A percentile compares a stretch with the other conserved stretches of the same genome.
phyloP scores from a whole-genome alignment of 352 stramenopile species.

The Pelagophyceae sp. region DNA sequence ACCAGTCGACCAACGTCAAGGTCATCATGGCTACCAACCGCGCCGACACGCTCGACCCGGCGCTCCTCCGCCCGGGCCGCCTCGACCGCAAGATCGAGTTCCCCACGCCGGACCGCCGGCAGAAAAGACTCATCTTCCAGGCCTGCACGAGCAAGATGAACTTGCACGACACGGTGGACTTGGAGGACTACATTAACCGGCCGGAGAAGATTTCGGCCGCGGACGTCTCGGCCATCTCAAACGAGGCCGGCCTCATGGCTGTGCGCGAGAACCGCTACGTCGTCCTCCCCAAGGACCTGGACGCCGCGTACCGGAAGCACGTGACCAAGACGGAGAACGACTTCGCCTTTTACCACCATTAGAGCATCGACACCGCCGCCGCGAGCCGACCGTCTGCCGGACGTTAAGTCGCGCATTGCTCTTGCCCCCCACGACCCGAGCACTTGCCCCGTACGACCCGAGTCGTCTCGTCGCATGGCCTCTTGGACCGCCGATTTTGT shows the following conservation, averaged over 20 bases:
- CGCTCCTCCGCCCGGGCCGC: slow-evolving; percentile 90
- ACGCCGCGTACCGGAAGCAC: slow-evolving; percentile 98
- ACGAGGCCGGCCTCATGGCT: slow-evolving; percentile 96
- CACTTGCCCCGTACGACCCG: too few relatives aligned
- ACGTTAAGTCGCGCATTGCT: too few relatives aligned
- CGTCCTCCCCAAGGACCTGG: slow-evolving; percentile 98
- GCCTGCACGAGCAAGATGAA: slow-evolving; percentile 99
- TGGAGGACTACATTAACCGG: slow-evolving; percentile 99
- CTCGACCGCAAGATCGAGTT: slow-evolving; percentile 99
- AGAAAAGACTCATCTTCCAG: slow-evolving; percentile 99
- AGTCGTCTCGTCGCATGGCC: too few relatives aligned
- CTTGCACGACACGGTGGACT: slow-evolving; percentile 93
- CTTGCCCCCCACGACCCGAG: too few relatives aligned
- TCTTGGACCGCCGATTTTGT: too few relatives aligned
- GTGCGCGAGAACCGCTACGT: slow-evolving; percentile 99
- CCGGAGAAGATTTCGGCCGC: slow-evolving; percentile 97
- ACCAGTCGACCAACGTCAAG: slow-evolving; percentile 99
- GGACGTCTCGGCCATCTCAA: slow-evolving; percentile 96
- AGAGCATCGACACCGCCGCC: too few relatives aligned
- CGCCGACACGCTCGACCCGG: slow-evolving; percentile 96
- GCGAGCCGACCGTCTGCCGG: too few relatives aligned
- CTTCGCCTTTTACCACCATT: slow-evolving; percentile 88
- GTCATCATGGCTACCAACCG: slow-evolving; percentile 99
- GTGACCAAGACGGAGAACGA: slow-evolving; percentile 98
- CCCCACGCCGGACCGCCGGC: slow-evolving; percentile 90